Conservation (phyloP, 352 stramenopile species). For the Globisporangium nagaii region DNA sequence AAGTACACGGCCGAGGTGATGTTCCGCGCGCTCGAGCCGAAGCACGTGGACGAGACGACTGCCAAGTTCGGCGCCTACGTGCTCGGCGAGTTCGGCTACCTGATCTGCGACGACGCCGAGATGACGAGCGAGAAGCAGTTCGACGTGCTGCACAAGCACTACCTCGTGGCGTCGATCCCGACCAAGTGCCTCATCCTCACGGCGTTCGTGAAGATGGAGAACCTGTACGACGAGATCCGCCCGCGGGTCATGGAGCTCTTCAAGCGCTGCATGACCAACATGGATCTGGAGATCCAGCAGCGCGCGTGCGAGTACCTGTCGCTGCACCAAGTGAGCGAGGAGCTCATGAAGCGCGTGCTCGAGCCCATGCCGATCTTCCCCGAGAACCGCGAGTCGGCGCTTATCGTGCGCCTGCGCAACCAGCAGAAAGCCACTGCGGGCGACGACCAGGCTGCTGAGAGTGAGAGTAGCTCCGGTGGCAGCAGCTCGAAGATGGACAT, state of each 20-base stretch:
- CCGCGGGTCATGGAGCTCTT: conserved; percentile 91
- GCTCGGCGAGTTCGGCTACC: conserved; percentile 96
- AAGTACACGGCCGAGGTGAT: conserved; percentile 93
- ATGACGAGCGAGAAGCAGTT: conserved; percentile 95
- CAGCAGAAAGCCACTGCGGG: conserved; percentile 46
- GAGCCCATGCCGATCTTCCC: conserved; percentile 98
- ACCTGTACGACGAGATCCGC: conserved; percentile 77
- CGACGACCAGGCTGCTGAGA: conserved; percentile 12
- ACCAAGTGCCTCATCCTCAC: conserved; percentile 94
- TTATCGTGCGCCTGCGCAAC: conserved; percentile 64
- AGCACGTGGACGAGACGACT: conserved; percentile 93
- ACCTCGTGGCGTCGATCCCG: conserved; percentile 67
- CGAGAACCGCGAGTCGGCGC: conserved; percentile 76
- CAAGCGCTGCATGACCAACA: conserved; percentile 90
- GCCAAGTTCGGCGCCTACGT: conserved; percentile 95
- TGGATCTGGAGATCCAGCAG: conserved; percentile 98
- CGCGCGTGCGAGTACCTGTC: conserved; percentile 94
- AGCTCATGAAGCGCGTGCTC: conserved; percentile 92
- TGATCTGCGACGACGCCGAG: conserved; percentile 84
- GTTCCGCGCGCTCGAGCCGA: conserved; percentile 91
- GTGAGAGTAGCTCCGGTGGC: not conserved
- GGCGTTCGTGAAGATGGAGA: conserved; percentile 96
- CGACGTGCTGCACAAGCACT: conserved; percentile 96
- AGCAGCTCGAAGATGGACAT: not conserved
- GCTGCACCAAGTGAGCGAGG: conserved; percentile 78